A percentile compares a stretch with the other conserved stretches of the same genome.
Conservation (phyloP, 345 rosid genomes). For the Pistacia atlantica region DNA sequence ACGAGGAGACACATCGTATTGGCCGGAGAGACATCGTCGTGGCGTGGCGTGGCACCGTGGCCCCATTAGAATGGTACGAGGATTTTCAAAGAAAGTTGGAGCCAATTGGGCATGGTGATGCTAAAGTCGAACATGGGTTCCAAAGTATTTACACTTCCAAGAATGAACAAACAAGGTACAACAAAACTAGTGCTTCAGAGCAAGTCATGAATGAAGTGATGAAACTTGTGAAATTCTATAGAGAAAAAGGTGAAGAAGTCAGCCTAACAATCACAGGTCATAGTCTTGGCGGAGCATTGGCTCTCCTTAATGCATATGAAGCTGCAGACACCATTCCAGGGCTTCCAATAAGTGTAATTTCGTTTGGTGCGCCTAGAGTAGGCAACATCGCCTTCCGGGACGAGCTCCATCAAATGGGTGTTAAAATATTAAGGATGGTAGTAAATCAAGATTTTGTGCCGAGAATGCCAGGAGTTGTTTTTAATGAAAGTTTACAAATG, state of each 20-base stretch:
- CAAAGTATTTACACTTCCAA: slow-evolving; percentile 44
- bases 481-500: slow-evolving; percentile 36
- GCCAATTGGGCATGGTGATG: slow-evolving; percentile 27
- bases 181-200: slow-evolving; percentile 49
- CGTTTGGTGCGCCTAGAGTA: slow-evolving; percentile 48
- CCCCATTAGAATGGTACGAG: slow-evolving; percentile 39
- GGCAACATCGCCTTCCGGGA: slow-evolving; percentile 44
- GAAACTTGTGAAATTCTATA: slow-evolving; percentile 27
- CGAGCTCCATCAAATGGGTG: slow-evolving; percentile 32
- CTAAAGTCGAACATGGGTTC: slow-evolving; percentile 44
- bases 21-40: slow-evolving; percentile 50
- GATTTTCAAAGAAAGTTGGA: slow-evolving; percentile 36
- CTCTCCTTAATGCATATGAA: slow-evolving; percentile 46
- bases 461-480: slow-evolving; percentile 39
- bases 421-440: slow-evolving; percentile 39
- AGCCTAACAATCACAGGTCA: slow-evolving; percentile 51
- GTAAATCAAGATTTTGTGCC: slow-evolving; percentile 50
- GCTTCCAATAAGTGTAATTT: slow-evolving; percentile 27
- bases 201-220: slow-evolving; percentile 43
- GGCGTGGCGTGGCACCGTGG: slow-evolving; percentile 50
- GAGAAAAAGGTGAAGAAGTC: slow-evolving; percentile 36
- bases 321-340: slow-evolving; percentile 25
- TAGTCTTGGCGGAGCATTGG: slow-evolving; percentile 49
- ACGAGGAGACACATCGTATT: slow-evolving; percentile 29
- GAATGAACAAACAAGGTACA: slow-evolving; percentile 34